Evolutionary conservation across 2,329 filamentous ascomycete species (phyloP).

Genomic region (Xylaria arbuscula): DNA sequence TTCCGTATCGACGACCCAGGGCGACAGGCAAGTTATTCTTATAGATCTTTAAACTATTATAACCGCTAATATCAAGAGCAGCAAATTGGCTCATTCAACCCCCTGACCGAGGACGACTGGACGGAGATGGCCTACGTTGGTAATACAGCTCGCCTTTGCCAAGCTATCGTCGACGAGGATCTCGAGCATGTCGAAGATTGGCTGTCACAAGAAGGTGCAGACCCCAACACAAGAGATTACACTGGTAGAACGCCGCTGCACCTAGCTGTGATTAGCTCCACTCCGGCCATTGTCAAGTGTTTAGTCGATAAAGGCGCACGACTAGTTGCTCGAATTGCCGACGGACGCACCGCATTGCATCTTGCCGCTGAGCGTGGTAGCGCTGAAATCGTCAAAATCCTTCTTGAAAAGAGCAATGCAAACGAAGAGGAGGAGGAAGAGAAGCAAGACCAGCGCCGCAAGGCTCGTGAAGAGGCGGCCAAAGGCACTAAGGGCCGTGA

Average conservation of each 20-base stretch:
- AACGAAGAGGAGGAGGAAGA: conserved; percentile 77
- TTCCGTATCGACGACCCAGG: conserved; percentile 87
- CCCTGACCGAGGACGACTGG: conserved; percentile 84
- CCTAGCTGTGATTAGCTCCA: conserved; percentile 76
- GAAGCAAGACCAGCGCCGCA: conserved; percentile 62
- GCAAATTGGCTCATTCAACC: conserved; percentile 77
- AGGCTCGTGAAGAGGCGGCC: conserved; percentile 50
- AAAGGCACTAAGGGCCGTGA: conserved; percentile 42
- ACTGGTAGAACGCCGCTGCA: conserved; percentile 84
- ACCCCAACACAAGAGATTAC: conserved; percentile 80
- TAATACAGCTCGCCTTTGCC: conserved; percentile 79
- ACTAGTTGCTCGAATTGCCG: conserved; percentile 78
- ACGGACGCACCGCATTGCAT: conserved; percentile 86
- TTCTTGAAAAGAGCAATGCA: conserved; percentile 78
- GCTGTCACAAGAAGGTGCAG: conserved; percentile 72
- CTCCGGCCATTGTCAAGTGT: conserved; percentile 74
- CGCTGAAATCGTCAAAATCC: conserved; percentile 73
- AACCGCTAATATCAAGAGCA: conserved; percentile 17
- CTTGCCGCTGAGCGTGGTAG: conserved; percentile 78
- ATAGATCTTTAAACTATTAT: not conserved
- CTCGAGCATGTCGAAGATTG: conserved; percentile 77
- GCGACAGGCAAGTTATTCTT: conserved; percentile 62
- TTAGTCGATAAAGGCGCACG: conserved; percentile 79
- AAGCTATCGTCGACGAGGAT: conserved; percentile 82
- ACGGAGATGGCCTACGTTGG: conserved; percentile 92